Percentiles rank a stretch among this genome's conserved stretches.
These are phyloP conservation scores for Trichophyton simii DNA, from an alignment of 2,329 filamentous ascomycete species.

Conservation along the genomic window DNA sequence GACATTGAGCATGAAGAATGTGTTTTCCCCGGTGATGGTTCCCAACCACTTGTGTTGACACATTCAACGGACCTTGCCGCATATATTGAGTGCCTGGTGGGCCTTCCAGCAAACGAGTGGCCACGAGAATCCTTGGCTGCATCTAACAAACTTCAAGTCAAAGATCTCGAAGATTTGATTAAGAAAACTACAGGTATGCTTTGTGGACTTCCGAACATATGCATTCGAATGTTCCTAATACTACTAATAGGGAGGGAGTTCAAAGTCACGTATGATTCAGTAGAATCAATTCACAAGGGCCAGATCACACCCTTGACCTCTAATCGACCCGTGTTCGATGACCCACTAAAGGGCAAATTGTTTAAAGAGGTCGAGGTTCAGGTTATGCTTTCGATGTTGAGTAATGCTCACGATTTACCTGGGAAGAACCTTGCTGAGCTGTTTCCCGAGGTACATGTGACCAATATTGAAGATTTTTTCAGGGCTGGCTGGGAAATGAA, in stretches of 20 bases:
- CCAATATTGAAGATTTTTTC: not conserved
- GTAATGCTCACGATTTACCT: not conserved
- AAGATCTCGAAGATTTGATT: not conserved
- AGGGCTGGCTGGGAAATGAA: not conserved
- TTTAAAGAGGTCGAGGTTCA: not conserved
- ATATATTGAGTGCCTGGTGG: not conserved
- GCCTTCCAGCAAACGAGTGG: not conserved
- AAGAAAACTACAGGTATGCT: not conserved
- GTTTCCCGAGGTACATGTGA: not conserved
- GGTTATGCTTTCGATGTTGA: slow-evolving; percentile 4
- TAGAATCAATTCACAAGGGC: not conserved
- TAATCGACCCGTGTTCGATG: not conserved
- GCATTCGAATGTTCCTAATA: not conserved
- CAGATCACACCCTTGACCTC: not conserved
- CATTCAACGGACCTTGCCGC: not conserved
- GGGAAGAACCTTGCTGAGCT: not conserved
- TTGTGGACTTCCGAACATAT: not conserved
- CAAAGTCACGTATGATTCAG: not conserved
- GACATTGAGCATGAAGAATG: slow-evolving; percentile 1
- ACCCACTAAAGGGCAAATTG: not conserved
- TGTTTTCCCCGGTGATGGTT: not conserved
- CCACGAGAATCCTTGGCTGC: not conserved
- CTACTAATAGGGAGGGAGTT: not conserved
- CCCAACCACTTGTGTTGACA: not conserved
- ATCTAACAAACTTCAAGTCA: slow-evolving; percentile 2